Base-by-base conservation (phyloP, 2,329 filamentous ascomycete species). In the Elsinoe necatrix region DNA sequence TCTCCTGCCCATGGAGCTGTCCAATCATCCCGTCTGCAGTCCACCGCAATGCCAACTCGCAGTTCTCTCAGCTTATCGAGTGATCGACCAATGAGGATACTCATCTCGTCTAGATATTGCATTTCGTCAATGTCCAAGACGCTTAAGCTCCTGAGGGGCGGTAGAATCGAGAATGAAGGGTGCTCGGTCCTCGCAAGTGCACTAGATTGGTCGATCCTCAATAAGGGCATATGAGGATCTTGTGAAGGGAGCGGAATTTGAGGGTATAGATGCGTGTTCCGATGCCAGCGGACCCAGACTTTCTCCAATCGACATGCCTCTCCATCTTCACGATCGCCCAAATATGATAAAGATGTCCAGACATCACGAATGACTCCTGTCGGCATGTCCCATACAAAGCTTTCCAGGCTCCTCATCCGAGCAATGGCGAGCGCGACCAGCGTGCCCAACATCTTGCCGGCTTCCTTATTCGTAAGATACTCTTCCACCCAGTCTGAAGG, bases 361-460 rank as follows among this genome's bases (percentile, higher is more conserved):
- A 92, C 85, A 67, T 92, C 87, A 55, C 87, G 80, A 55, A 90
- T 72, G 16, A 93, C 85, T 1, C 88, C 89, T 0, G 88, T 93
- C 0, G 88, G 88, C 88, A 93, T 92, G 65, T 95, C 88, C 88
- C 88, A 93, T 2, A 88, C 77, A 65, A 93, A 93, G 0, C 83
- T 84, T 70, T 93, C 88, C 37, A 95, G 76, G 64, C 88, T 89
- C 54, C 82, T 75, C 88, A 93, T 93, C 60, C 86, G 84, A 42
- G 84, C 83, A n/a, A 93, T 77, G 11, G 87, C 86, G 61, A 91
- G 73, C 8, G 87, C 86, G 11, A 90, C 87, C 51, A 93, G 73
- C 1, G 87, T 92, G 4, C 87, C 87, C n/a, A 93, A 77, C 87
- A 93, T 90, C 72, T 92, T 93, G 2, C 89, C 89, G 57, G 85